Evolutionary conservation across 2,329 filamentous ascomycete genomes (phyloP).

Genomic region (Microdochium nivale): DNA sequence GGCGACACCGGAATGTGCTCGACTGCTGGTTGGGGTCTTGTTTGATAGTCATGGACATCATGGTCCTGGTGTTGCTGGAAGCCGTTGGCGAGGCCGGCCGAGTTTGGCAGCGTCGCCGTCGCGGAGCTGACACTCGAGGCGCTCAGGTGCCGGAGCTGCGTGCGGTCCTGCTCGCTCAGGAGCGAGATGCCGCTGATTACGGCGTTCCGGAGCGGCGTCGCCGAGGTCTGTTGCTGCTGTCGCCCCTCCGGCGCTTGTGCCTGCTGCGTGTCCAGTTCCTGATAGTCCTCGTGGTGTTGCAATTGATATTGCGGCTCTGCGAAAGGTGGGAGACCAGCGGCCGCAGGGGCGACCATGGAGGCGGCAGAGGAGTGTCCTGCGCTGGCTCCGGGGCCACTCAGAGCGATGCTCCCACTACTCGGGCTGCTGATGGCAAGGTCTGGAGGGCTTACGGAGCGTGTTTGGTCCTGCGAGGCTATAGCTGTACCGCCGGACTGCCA

Average conservation of each 20-base stretch:
- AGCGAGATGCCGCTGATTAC: constrained; percentile 30
- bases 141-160: constrained; percentile 32
- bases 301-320: neutral
- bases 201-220: constrained; percentile 8
- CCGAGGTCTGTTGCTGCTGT: neutral
- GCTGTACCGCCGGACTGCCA: neutral
- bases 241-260: constrained; percentile 1
- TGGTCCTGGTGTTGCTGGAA: neutral
- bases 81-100: neutral
- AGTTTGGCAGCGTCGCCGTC: constrained; percentile 1
- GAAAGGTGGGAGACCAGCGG: neutral
- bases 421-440: neutral
- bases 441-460: constrained; percentile 14
- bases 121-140: constrained; percentile 29
- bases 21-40: neutral
- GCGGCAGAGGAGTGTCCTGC: constrained; percentile 2
- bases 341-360: neutral
- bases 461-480: constrained; percentile 18
- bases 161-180: constrained; percentile 28
- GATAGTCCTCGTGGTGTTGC: neutral
- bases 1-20: neutral
- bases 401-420: constrained; percentile 6
- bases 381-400: neutral
- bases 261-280: neutral
- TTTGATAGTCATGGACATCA: neutral